Percentiles rank a stretch among this genome's conserved stretches.
These are phyloP conservation scores for Oidiodendron maius DNA, from an alignment of 495 filamentous ascomycete species.

Conservation along the genomic window DNA sequence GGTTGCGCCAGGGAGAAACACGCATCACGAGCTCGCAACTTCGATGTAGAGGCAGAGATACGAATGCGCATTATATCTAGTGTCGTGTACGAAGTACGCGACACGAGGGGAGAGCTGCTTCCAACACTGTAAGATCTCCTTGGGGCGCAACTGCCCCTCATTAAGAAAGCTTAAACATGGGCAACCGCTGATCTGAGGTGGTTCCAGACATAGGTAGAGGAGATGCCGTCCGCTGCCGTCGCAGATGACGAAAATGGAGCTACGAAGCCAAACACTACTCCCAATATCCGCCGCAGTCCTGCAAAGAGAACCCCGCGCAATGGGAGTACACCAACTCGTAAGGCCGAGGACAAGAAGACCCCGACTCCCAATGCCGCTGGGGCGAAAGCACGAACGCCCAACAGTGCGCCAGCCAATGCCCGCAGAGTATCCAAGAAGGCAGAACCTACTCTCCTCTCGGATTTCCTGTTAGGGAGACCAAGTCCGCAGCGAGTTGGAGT, in stretches of 20 bases:
- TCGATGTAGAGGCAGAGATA: background rate
- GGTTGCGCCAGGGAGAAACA: background rate
- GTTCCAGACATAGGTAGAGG: background rate
- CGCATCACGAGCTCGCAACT: background rate
- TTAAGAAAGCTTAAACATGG: background rate
- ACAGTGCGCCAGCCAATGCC: constrained; percentile 32
- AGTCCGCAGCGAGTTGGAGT: constrained; percentile 32
- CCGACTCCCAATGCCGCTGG: constrained; percentile 3
- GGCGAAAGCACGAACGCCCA: constrained; percentile 26
- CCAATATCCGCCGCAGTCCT: constrained; percentile 1
- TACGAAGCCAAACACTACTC: background rate
- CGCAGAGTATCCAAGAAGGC: constrained; percentile 24
- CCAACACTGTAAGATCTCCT: too few relatives aligned
- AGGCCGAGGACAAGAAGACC: background rate
- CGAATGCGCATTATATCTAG: background rate
- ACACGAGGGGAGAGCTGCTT: background rate
- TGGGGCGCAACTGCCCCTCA: too few relatives aligned
- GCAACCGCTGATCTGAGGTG: background rate
- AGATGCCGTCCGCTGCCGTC: constrained; percentile 9
- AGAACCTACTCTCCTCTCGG: constrained; percentile 41
- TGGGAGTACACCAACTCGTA: background rate
- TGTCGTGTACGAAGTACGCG: background rate
- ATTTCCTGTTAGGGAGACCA: constrained; percentile 48
- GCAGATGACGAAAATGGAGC: constrained; percentile 10
- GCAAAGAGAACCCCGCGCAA: constrained; percentile 5